Conservation (phyloP, 202 grass and related monocot species). For the Cymbopogon flexuosus region DNA sequence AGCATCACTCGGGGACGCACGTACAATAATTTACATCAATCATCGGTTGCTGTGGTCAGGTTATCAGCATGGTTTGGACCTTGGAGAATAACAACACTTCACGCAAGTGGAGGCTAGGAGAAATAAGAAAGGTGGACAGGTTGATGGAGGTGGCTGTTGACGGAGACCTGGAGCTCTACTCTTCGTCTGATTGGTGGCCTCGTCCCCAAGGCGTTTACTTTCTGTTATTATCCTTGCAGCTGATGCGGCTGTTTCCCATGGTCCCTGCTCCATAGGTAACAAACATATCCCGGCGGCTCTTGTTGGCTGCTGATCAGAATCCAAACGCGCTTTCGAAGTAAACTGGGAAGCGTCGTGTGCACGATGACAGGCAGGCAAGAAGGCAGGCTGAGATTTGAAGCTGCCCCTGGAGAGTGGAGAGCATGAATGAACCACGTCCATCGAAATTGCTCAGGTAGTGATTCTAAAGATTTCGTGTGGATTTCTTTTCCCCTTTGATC, state of each 20-base stretch:
- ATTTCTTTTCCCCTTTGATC: no score
- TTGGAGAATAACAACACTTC: not conserved
- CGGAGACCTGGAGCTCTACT: not conserved
- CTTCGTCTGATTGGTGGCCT: not conserved
- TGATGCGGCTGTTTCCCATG: no score
- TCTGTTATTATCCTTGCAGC: not conserved
- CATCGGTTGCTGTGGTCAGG: not conserved
- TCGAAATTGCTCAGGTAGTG: no score
- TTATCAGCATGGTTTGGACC: not conserved
- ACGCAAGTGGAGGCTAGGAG: not conserved
- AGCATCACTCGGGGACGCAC: not conserved
- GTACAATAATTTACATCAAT: not conserved
- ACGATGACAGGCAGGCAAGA: not conserved
- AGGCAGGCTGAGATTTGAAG: not conserved
- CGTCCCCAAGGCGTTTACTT: constrained; percentile 17
- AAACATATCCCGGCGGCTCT: not conserved
- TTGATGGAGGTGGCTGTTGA: not conserved
- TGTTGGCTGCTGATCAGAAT: not conserved
- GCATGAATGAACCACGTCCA: not conserved
- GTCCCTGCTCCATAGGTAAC: no score
- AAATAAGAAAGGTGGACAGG: not conserved
- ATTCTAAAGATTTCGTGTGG: no score
- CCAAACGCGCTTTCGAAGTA: not conserved
- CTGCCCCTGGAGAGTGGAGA: not conserved
- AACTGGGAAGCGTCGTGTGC: not conserved